Evolutionary conservation across 208 protist genomes (phyloP).

Genomic region (Wallacemonas sp.): DNA sequence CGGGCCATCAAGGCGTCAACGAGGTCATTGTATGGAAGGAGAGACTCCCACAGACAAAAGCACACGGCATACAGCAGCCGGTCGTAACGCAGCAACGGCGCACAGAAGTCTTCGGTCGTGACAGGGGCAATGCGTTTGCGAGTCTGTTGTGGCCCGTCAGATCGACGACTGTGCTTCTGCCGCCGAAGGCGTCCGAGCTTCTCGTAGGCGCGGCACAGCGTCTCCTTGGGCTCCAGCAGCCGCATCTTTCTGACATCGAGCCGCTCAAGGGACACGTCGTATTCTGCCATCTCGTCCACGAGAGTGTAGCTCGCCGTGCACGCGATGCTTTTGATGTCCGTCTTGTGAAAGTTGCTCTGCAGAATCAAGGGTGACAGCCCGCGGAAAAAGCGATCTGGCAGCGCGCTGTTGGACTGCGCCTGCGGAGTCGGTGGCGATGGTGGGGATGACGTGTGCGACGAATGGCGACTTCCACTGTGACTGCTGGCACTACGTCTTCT

Average conservation of each 20-base stretch:
- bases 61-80: slow-evolving; percentile 58
- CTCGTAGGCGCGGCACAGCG: slow-evolving; percentile 1
- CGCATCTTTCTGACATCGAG: neutral
- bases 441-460: too few relatives aligned
- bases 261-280: slow-evolving; percentile 1
- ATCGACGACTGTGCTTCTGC: neutral
- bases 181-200: neutral
- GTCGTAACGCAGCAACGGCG: slow-evolving; percentile 40
- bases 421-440: too few relatives aligned
- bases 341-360: slow-evolving; percentile 45
- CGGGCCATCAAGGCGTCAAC: slow-evolving; percentile 25
- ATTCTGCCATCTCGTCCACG: slow-evolving; percentile 17
- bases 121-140: slow-evolving; percentile 10
- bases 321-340: slow-evolving; percentile 52
- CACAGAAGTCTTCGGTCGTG: slow-evolving; percentile 40
- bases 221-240: neutral
- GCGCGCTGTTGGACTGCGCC: too few relatives aligned
- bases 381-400: slow-evolving; percentile 1
- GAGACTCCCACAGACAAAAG: slow-evolving; percentile 55
- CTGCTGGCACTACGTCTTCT: too few relatives aligned
- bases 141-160: too few relatives aligned
- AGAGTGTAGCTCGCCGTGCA: slow-evolving; percentile 32
- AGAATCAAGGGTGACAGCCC: slow-evolving; percentile 46
- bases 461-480: too few relatives aligned
- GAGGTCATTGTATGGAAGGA: slow-evolving; percentile 58